Conservation (phyloP, 768 basidiomycete genomes). For the Agaricus subrufescens region DNA sequence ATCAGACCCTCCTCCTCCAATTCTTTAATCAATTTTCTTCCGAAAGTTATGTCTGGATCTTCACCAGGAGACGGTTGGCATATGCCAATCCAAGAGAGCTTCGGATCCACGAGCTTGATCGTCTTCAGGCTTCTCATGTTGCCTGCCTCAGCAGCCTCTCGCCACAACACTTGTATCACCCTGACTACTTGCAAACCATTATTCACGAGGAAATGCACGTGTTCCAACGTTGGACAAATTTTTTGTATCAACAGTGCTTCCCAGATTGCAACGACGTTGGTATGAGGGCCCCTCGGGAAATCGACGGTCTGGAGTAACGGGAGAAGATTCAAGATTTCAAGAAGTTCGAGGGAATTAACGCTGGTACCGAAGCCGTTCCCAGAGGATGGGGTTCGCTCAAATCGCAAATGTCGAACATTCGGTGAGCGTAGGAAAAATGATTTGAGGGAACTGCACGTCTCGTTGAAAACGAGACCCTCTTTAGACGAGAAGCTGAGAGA, state of each 20-base stretch:
- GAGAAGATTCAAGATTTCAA: conserved; percentile 4
- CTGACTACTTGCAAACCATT: conserved; percentile 6
- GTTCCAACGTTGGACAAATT: conserved; percentile 1
- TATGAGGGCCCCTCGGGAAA: conserved; percentile 8
- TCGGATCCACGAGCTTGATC: conserved; percentile 6
- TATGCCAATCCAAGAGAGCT: conserved; percentile 6
- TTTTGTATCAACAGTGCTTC: background rate
- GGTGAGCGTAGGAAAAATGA: conserved; percentile 6
- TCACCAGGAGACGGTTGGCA: background rate
- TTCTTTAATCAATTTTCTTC: background rate
- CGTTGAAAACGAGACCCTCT: conserved; percentile 7
- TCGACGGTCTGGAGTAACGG: background rate
- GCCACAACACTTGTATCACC: conserved; percentile 7
- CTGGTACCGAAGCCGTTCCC: conserved; percentile 9
- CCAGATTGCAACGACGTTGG: background rate
- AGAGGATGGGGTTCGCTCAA: conserved; percentile 1
- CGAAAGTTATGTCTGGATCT: conserved; percentile 3
- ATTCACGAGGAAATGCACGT: background rate
- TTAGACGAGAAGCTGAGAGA: conserved; percentile 1
- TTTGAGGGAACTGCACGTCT: conserved; percentile 1
- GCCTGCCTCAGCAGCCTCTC: background rate
- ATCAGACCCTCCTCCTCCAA: background rate
- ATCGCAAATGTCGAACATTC: background rate
- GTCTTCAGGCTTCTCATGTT: background rate
- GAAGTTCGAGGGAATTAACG: conserved; percentile 8